Evolutionary conservation across 1,284 basidiomycete genomes (phyloP).

Genomic region (Naganishia liquefaciens): DNA sequence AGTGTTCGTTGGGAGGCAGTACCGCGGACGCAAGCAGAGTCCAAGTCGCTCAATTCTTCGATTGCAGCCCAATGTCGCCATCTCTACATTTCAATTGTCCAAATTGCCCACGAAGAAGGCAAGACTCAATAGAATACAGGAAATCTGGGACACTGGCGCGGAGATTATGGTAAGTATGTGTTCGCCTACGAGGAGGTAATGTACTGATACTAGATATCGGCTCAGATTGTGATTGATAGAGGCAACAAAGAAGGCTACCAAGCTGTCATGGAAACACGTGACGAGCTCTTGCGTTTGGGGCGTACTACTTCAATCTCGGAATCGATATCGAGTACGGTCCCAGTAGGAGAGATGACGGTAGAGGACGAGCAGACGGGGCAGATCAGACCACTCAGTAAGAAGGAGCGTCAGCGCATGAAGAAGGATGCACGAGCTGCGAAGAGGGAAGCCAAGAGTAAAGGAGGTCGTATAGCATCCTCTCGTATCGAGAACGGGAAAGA

Average conservation of each 20-base stretch:
- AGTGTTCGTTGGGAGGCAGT: background rate
- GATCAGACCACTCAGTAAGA: slow-evolving; percentile 19
- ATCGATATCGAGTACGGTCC: background rate
- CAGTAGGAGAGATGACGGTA: slow-evolving; percentile 13
- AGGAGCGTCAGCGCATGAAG: slow-evolving; percentile 12
- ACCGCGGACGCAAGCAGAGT: background rate
- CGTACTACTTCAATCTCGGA: slow-evolving; percentile 52
- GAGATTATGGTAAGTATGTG: slow-evolving; percentile 65
- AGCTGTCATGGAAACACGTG: slow-evolving; percentile 77
- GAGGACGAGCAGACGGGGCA: slow-evolving; percentile 29
- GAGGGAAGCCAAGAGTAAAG: slow-evolving; percentile 8
- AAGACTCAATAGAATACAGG: slow-evolving; percentile 69
- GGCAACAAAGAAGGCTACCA: slow-evolving; percentile 76
- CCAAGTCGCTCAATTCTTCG: background rate
- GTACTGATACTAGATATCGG: slow-evolving; percentile 35
- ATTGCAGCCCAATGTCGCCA: slow-evolving; percentile 61
- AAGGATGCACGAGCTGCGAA: slow-evolving; percentile 16
- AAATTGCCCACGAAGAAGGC: slow-evolving; percentile 65
- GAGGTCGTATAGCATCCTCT: background rate
- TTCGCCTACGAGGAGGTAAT: background rate
- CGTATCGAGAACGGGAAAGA: slow-evolving; percentile 33
- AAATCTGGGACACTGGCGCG: slow-evolving; percentile 88
- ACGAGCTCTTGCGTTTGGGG: slow-evolving; percentile 71
- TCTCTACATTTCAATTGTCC: slow-evolving; percentile 84
- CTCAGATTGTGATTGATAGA: slow-evolving; percentile 81